Evolutionary conservation across 2,329 filamentous ascomycete genomes (phyloP).

Genomic region (Tolypocladium amazonense): DNA sequence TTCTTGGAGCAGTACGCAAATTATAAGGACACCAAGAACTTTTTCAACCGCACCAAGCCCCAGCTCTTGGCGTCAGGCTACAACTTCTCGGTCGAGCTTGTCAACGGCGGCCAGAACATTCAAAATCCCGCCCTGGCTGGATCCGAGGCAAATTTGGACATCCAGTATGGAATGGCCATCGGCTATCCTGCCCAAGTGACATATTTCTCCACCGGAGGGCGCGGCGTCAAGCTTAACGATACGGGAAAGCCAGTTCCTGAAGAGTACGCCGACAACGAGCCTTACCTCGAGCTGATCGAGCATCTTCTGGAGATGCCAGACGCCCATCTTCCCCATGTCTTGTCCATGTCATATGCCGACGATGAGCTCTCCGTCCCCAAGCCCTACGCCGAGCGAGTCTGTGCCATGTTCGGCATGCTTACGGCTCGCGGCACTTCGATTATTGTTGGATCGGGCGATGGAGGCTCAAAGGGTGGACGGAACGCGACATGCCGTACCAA

Average conservation of each 20-base stretch:
- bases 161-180: slow-evolving; percentile 36
- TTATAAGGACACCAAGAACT: slow-evolving; percentile 28
- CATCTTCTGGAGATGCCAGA: slow-evolving; percentile 34
- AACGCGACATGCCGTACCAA: slow-evolving; percentile 45
- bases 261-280: slow-evolving; percentile 36
- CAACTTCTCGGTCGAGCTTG: slow-evolving; percentile 27
- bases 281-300: slow-evolving; percentile 43
- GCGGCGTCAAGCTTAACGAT: slow-evolving; percentile 28
- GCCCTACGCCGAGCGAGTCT: slow-evolving; percentile 41
- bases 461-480: slow-evolving; percentile 31
- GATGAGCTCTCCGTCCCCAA: slow-evolving; percentile 44
- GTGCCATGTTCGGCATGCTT: slow-evolving; percentile 41
- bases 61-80: slow-evolving; percentile 22
- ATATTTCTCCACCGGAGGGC: slow-evolving; percentile 35
- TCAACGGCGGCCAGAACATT: slow-evolving; percentile 34
- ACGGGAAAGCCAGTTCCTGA: slow-evolving; percentile 21
- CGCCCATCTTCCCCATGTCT: slow-evolving; percentile 39
- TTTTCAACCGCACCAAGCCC: slow-evolving; percentile 24
- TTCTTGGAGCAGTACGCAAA: slow-evolving; percentile 39
- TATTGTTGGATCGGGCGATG: slow-evolving; percentile 40
- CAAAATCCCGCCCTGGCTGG: slow-evolving; percentile 27
- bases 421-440: slow-evolving; percentile 41
- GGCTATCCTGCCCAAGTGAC: slow-evolving; percentile 31
- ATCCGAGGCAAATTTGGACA: slow-evolving; percentile 35
- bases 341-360: slow-evolving; percentile 48